These are phyloP conservation scores for Trichoderma atrobrunneum DNA, from an alignment of 2,329 filamentous ascomycete genomes.

Conservation along the genomic window DNA sequence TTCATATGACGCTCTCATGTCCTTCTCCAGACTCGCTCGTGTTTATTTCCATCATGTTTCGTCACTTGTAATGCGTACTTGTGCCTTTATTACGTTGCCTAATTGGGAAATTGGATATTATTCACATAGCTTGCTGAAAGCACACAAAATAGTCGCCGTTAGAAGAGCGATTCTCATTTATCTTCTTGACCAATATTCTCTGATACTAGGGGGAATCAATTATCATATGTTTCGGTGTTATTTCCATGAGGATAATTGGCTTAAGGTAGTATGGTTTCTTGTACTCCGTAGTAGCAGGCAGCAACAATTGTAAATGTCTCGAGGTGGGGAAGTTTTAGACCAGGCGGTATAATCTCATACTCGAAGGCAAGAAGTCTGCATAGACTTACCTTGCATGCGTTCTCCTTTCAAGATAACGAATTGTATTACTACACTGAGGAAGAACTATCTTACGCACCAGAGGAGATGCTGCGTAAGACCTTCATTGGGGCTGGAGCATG, in stretches of 20 bases:
- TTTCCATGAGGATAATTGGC: background rate
- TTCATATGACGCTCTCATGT: background rate
- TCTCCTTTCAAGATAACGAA: background rate
- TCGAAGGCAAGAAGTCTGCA: background rate
- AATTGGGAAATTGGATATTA: background rate
- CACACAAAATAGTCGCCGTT: background rate
- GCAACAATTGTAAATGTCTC: background rate
- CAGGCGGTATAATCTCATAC: background rate
- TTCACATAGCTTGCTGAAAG: background rate
- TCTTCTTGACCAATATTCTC: background rate
- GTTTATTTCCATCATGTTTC: background rate
- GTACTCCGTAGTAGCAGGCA: background rate
- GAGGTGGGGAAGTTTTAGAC: background rate
- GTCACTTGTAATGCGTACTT: background rate
- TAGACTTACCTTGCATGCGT: background rate
- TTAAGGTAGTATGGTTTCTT: background rate
- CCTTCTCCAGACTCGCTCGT: background rate
- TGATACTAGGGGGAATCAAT: background rate
- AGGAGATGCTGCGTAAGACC: background rate
- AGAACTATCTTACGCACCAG: background rate
- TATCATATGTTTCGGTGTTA: background rate
- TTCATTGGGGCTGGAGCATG: background rate
- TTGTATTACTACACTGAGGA: background rate
- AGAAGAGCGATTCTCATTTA: background rate
- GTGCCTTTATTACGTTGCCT: background rate